Conservation (phyloP, 805 yeast genomes). For the Grigorovia transvaalensis region DNA sequence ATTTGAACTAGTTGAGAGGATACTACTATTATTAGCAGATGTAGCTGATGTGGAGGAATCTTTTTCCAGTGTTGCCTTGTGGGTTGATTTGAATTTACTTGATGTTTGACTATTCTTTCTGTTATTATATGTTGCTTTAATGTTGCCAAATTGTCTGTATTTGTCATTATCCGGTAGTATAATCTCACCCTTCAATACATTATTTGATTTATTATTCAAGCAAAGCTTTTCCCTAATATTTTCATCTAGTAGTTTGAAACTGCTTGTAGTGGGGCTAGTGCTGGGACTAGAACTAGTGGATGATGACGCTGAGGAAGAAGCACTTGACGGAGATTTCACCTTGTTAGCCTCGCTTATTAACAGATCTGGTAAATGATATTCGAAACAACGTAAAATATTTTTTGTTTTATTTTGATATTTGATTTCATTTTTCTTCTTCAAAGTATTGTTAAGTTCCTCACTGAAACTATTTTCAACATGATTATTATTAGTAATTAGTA, state of each 20-base stretch:
- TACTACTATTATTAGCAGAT: background rate
- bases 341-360: background rate
- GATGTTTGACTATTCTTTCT: background rate
- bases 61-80: background rate
- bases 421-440: background rate
- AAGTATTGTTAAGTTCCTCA: background rate
- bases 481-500: too few relatives aligned
- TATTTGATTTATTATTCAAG: background rate
- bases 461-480: background rate
- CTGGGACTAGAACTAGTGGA: background rate
- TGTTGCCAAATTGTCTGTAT: background rate
- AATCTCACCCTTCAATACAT: background rate
- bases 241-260: background rate
- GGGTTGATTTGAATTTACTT: background rate
- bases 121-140: background rate
- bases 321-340: background rate
- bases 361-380: slow-evolving; percentile 22
- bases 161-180: background rate
- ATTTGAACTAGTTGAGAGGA: background rate
- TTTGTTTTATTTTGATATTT: background rate
- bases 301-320: background rate
- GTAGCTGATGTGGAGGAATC: background rate
- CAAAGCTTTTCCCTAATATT: background rate
- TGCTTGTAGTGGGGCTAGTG: background rate
- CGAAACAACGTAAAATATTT: slow-evolving; percentile 20